Conservation (phyloP, 2,329 filamentous ascomycete species). For the Arachnomyces sp. region DNA sequence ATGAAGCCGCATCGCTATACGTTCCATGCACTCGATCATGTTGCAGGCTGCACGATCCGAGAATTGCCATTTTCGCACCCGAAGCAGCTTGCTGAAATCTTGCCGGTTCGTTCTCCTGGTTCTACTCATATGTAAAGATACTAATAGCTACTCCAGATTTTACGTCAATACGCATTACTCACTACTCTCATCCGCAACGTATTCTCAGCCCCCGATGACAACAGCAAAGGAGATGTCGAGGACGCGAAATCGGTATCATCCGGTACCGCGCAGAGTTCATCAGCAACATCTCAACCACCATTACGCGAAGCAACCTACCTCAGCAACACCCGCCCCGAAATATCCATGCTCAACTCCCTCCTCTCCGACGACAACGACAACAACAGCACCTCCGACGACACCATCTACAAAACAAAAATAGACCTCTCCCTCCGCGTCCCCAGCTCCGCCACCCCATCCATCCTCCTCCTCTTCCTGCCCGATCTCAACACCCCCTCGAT, state of each 20-base stretch:
- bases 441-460: constrained; percentile 7
- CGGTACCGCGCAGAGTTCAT: too few species aligned
- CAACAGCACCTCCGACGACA: neutral
- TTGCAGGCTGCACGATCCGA: constrained; percentile 32
- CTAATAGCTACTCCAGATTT: constrained; percentile 20
- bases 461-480: constrained; percentile 10
- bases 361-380: constrained; percentile 16
- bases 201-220: constrained; percentile 20
- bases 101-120: constrained; percentile 27
- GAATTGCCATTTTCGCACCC: constrained; percentile 40
- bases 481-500: constrained; percentile 14
- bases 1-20: constrained; percentile 35
- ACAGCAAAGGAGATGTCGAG: neutral
- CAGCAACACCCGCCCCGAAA: constrained; percentile 37
- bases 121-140: neutral
- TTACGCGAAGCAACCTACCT: constrained; percentile 7
- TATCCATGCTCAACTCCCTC: constrained; percentile 52
- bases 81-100: constrained; percentile 35
- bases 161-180: constrained; percentile 39
- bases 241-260: too few species aligned
- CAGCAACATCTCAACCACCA: constrained; percentile 1
- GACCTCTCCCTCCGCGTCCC: constrained; percentile 10
- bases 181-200: constrained; percentile 31
- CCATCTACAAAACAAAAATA: constrained; percentile 1
- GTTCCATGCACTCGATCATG: constrained; percentile 36